Base-by-base conservation (phyloP, 345 rosid genomes). In the Raphanus sativus region DNA sequence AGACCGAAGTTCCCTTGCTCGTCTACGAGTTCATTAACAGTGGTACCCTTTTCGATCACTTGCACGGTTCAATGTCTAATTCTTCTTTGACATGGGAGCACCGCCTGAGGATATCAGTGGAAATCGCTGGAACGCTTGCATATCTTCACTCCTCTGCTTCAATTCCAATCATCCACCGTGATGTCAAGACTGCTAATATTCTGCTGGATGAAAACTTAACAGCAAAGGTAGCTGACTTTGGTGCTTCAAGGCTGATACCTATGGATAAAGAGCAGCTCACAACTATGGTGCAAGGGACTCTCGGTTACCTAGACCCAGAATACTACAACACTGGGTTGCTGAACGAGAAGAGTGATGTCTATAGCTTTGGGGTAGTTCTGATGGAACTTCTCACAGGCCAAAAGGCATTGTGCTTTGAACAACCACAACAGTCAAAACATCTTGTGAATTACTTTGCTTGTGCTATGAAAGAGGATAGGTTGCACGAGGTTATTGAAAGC, bases 301-400 rank as follows among this genome's bases (percentile, higher is more conserved):
- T 77, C 0, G 85, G 86, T 21, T 21, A 21, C 21, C 21, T 21
- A 21, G 21, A 21, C 21, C 21, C 21, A 21, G 21, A 21, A 21
- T 21, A 21, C 74, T 74, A 79, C 25, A 81, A 72, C 65, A 61
- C 65, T 12, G 65, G 65, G 10, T 5, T 61, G 21, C 36, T 61
- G 1, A 61, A 61, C 4, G 85, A 82, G 2, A 86, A 86, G 70
- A 86, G 86, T 8, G 88, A 86, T 70, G 86, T 84, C 0, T 86
- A 86, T 12, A 84, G 86, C 64, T 86, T 86, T 10, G 86, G 86
- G 4, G 84, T 84, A 5, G 78, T 86, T 1, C 81, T 86, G 5
- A 70, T 63, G 7, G 88, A 85, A 40, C 62, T 85, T 0, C 58
- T 84, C 7, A 69, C 83, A 0, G 63, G 84, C 3, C 52, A 55